Conservation (phyloP, 176 grass and related monocot species). For the Triticum dicoccoides region DNA sequence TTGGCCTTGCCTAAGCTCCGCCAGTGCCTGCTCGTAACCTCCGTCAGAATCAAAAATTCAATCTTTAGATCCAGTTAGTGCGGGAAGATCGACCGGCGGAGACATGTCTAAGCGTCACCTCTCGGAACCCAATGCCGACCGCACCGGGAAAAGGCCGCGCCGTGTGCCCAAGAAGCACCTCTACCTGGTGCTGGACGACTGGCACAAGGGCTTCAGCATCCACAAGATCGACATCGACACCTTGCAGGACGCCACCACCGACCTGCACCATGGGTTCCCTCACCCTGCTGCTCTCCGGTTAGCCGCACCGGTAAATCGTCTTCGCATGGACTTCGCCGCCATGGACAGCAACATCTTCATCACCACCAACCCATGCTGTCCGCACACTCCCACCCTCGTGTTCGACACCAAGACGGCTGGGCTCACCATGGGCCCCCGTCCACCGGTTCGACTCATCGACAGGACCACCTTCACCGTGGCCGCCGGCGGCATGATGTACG, state of each 20-base stretch:
- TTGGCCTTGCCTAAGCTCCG: no score
- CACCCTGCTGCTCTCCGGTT: not conserved
- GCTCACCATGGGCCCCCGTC: constrained; percentile 1
- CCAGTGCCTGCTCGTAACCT: no score
- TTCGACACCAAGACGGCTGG: not conserved
- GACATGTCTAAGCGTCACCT: not conserved
- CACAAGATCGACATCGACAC: not conserved
- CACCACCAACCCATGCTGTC: not conserved
- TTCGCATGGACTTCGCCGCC: not conserved
- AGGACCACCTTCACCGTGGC: not conserved
- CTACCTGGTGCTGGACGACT: not conserved
- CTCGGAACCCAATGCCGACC: not conserved
- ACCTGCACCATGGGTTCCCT: not conserved
- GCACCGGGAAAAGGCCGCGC: not conserved
- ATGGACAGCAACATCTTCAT: not conserved
- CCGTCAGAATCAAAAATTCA: not conserved
- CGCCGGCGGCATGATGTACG: not conserved
- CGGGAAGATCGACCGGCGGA: not conserved
- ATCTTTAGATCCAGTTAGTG: not conserved
- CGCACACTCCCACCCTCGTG: not conserved
- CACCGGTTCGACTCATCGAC: not conserved
- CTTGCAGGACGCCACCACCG: not conserved
- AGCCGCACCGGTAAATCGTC: not conserved
- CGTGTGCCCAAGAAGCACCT: not conserved
- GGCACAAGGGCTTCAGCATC: not conserved